Evolutionary conservation across 176 grass and related monocot genomes (phyloP).

Genomic region (Zoysia pacifica): DNA sequence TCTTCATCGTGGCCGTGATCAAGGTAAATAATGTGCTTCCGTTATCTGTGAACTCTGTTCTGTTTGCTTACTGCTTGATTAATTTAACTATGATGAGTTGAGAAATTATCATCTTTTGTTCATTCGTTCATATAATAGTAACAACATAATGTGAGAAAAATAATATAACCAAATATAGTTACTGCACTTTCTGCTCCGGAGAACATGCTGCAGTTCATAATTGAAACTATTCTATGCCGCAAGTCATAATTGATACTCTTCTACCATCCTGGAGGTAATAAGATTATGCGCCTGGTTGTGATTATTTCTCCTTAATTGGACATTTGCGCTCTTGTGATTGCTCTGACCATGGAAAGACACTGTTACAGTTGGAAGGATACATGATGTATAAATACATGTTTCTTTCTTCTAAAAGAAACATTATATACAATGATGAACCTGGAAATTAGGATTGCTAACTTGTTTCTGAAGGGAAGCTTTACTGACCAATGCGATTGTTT

Average conservation of each 20-base stretch:
- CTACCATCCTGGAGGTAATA: neutral
- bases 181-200: too few species aligned
- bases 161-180: too few species aligned
- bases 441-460: neutral
- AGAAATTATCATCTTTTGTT: neutral
- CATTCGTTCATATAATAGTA: neutral
- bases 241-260: conserved; percentile 7
- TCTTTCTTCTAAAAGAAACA: neutral
- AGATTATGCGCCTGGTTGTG: neutral
- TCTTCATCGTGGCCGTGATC: conserved; percentile 51
- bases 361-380: neutral
- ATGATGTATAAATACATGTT: too few species aligned
- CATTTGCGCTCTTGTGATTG: neutral
- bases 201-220: neutral
- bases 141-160: too few species aligned
- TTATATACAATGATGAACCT: neutral
- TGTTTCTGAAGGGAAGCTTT: neutral
- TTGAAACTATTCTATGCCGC: conserved; percentile 1
- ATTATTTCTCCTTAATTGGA: neutral
- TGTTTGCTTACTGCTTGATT: conserved; percentile 24
- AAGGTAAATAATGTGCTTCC: conserved; percentile 47
- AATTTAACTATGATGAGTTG: neutral
- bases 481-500: neutral
- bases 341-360: neutral
- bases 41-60: neutral